These are phyloP conservation scores for Tylopilus subfusipes DNA, from an alignment of 768 basidiomycete genomes.

Conservation along the genomic window DNA sequence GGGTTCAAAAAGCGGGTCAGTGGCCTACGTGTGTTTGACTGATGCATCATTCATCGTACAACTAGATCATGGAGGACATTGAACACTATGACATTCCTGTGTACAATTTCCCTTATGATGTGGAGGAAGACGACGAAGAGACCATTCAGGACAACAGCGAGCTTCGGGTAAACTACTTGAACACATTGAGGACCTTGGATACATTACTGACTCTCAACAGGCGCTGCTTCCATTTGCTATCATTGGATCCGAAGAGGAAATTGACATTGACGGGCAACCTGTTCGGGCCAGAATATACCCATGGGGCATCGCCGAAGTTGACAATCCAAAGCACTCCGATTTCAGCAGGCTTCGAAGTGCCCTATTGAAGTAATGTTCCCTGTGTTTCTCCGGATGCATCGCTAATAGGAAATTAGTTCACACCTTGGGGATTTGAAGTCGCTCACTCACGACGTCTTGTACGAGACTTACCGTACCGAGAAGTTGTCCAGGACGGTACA, in stretches of 20 bases:
- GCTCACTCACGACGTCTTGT: constrained; percentile 88
- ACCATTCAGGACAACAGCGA: constrained; percentile 97
- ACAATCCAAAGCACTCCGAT: constrained; percentile 99
- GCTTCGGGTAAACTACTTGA: constrained; percentile 61
- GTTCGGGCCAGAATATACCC: constrained; percentile 95
- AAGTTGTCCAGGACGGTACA: constrained; percentile 91
- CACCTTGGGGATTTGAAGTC: constrained; percentile 95
- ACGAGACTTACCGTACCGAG: constrained; percentile 97
- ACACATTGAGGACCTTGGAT: not conserved
- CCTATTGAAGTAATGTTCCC: constrained; percentile 67
- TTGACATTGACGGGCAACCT: constrained; percentile 87
- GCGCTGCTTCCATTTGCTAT: constrained; percentile 94
- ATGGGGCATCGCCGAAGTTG: constrained; percentile 98
- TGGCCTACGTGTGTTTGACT: constrained; percentile 5
- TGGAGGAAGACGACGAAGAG: constrained; percentile 99
- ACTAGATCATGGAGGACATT: constrained; percentile 98
- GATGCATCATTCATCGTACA: not conserved
- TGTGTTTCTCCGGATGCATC: not conserved
- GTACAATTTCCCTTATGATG: constrained; percentile 99
- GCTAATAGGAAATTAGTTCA: constrained; percentile 51
- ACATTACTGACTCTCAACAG: constrained; percentile 36
- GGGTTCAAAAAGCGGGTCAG: constrained; percentile 93
- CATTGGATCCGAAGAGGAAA: constrained; percentile 95
- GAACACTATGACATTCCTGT: constrained; percentile 97
- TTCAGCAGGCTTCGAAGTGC: constrained; percentile 91